phyloP scores from a whole-genome alignment of 345 rosid species.

The Salix dunnii region DNA sequence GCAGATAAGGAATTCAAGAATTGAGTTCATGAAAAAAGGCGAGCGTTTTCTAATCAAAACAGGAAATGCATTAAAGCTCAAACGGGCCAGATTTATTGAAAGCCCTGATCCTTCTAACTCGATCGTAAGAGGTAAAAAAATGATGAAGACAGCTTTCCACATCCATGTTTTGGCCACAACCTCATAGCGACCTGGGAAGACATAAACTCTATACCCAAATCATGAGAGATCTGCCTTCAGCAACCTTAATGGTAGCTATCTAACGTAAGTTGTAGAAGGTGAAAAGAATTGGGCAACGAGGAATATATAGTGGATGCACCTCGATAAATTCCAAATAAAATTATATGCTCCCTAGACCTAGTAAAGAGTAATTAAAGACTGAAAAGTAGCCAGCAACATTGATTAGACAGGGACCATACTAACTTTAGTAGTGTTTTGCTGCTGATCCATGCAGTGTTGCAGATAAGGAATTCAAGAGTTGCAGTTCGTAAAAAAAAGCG shows the following conservation, averaged over 20 bases:
- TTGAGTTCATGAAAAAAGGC: no score
- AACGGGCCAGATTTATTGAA: not conserved
- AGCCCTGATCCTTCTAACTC: not conserved
- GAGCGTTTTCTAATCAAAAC: not conserved
- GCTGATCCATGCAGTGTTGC: not conserved
- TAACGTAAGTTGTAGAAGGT: not conserved
- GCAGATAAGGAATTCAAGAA: not conserved
- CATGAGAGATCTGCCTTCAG: not conserved
- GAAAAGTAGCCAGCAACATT: no score
- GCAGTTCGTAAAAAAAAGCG: no score
- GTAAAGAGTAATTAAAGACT: no score
- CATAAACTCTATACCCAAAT: not conserved
- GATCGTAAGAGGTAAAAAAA: no score
- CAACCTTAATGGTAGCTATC: constrained; percentile 1
- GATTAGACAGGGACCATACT: not conserved
- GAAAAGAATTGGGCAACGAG: not conserved
- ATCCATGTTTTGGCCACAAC: not conserved
- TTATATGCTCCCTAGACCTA: no score
- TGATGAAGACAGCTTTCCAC: constrained; percentile 1
- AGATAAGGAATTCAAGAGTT: not conserved
- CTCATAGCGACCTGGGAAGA: not conserved
- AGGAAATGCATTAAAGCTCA: not conserved
- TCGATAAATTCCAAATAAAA: no score
- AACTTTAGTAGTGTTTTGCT: no score
- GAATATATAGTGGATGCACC: not conserved